Percentiles rank a stretch among this genome's conserved stretches.
Conservation (phyloP, 306 rosid species). For the Vigna trinervia region DNA sequence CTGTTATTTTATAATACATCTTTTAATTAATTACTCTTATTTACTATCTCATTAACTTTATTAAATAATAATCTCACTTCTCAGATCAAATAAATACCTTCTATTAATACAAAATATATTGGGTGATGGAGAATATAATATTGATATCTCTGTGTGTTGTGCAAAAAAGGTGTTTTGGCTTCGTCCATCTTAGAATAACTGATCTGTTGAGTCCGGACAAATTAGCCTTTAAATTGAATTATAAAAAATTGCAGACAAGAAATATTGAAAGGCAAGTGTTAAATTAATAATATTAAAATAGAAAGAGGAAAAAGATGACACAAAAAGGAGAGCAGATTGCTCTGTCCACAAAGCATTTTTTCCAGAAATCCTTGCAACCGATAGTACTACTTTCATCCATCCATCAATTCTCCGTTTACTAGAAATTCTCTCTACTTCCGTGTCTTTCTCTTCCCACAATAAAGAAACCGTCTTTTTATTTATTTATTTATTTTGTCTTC, state of each 20-base stretch:
- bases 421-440: slow-evolving; percentile 50
- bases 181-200: slow-evolving; percentile 27
- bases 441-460: slow-evolving; percentile 37
- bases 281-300: neutral
- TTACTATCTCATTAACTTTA: no score
- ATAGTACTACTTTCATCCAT: slow-evolving; percentile 58
- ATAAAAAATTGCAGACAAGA: slow-evolving; percentile 5
- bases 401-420: slow-evolving; percentile 52
- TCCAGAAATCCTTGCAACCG: slow-evolving; percentile 77
- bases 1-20: neutral
- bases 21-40: no score
- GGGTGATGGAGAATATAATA: neutral
- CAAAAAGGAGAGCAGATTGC: slow-evolving; percentile 62
- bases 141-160: neutral
- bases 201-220: slow-evolving; percentile 44
- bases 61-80: no score
- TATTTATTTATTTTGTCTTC: neutral
- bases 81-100: no score
- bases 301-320: slow-evolving; percentile 42
- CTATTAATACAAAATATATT: neutral
- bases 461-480: neutral
- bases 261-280: slow-evolving; percentile 37
- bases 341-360: slow-evolving; percentile 59
- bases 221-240: slow-evolving; percentile 42
- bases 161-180: slow-evolving; percentile 36